Evolutionary conservation across 495 filamentous ascomycete species (phyloP).

Genomic region (Neurospora discreta): DNA sequence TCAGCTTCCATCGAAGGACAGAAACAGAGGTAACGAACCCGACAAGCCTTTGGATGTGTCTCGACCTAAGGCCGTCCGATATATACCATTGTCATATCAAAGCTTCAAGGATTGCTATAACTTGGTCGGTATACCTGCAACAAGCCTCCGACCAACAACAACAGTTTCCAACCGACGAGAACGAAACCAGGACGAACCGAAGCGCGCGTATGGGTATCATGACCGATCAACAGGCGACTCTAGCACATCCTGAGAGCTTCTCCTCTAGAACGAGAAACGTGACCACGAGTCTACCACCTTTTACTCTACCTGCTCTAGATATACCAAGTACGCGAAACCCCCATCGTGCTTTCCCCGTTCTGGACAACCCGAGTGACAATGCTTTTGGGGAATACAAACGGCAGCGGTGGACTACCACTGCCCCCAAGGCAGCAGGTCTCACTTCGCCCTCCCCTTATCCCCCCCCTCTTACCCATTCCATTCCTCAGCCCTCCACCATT

Average conservation of each 20-base stretch:
- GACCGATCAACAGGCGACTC: neutral
- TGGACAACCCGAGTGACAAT: constrained; percentile 5
- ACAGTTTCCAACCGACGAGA: neutral
- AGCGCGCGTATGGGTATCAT: neutral
- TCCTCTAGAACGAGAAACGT: constrained; percentile 43
- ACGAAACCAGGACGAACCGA: neutral
- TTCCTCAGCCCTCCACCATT: constrained; percentile 40
- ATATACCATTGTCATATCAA: neutral
- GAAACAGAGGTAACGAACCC: neutral
- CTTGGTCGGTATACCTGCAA: neutral
- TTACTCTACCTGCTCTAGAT: constrained; percentile 44
- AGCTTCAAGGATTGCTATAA: neutral
- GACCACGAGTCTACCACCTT: constrained; percentile 48
- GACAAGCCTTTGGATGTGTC: neutral
- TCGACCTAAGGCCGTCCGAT: neutral
- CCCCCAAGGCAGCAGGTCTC: neutral
- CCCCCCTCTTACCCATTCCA: constrained; percentile 35
- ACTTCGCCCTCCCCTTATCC: constrained; percentile 13
- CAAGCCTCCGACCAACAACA: neutral
- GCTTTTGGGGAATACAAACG: constrained; percentile 3
- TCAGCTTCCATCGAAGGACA: neutral
- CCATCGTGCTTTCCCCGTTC: constrained; percentile 10
- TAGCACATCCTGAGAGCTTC: constrained; percentile 10
- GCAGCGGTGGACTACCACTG: constrained; percentile 3
- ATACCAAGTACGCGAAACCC: constrained; percentile 33